These are phyloP conservation scores for Zarea fungicola DNA, from an alignment of 2,329 filamentous ascomycete species.

Conservation along the genomic window DNA sequence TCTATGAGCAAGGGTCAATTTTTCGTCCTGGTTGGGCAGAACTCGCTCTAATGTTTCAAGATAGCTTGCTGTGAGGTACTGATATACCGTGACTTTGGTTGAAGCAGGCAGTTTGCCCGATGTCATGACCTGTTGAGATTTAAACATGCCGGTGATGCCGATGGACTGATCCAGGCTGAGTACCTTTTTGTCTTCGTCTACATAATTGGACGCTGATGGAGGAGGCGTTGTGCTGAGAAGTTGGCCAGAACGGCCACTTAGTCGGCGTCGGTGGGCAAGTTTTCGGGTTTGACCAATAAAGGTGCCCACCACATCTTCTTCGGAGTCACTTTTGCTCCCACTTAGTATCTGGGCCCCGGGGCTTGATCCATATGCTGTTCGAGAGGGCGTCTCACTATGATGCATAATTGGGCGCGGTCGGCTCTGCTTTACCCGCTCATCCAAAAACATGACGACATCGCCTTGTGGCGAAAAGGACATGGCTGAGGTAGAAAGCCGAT, in stretches of 20 bases:
- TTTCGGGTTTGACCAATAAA: conserved; percentile 48
- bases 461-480: conserved; percentile 56
- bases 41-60: conserved; percentile 47
- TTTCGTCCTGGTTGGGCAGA: conserved; percentile 37
- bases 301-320: conserved; percentile 57
- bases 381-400: conserved; percentile 29
- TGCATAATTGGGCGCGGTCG: conserved; percentile 37
- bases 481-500: conserved; percentile 56
- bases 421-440: conserved; percentile 46
- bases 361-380: conserved; percentile 43
- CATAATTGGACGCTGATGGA: conserved; percentile 26
- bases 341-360: conserved; percentile 46
- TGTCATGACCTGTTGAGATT: conserved; percentile 58
- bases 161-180: conserved; percentile 55
- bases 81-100: conserved; percentile 46
- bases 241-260: conserved; percentile 38
- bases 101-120: conserved; percentile 52
- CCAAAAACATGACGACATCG: conserved; percentile 56
- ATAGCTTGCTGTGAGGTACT: conserved; percentile 52
- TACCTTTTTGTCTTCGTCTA: conserved; percentile 33
- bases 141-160: conserved; percentile 51
- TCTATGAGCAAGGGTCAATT: conserved; percentile 39
- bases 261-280: conserved; percentile 35
- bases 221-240: conserved; percentile 52
- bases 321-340: conserved; percentile 58